Conservation (phyloP, 1,284 basidiomycete genomes). For the Sphagnurus paluster region DNA sequence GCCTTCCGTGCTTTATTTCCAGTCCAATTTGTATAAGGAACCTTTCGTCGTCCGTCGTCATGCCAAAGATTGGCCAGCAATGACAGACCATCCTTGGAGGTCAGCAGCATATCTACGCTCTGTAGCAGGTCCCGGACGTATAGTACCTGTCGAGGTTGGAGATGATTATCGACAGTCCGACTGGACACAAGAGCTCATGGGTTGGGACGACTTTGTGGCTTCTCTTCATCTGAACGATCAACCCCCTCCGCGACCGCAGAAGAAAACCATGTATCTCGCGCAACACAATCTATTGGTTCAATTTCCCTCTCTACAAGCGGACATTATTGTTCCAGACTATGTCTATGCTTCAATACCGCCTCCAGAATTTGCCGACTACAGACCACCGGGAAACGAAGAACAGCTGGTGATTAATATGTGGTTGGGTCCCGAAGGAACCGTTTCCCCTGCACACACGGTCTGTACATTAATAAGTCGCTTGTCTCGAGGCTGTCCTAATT, state of each 20-base stretch:
- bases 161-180: constrained; percentile 76
- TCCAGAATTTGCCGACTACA: constrained; percentile 54
- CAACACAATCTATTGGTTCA: constrained; percentile 88
- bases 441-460: constrained; percentile 92
- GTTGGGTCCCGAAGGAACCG: constrained; percentile 78
- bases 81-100: constrained; percentile 69
- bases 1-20: constrained; percentile 61
- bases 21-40: constrained; percentile 33
- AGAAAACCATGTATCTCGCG: constrained; percentile 76
- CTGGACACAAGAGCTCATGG: constrained; percentile 84
- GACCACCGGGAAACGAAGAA: constrained; percentile 68
- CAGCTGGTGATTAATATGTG: constrained; percentile 82
- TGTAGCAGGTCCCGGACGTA: constrained; percentile 72
- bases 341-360: constrained; percentile 69
- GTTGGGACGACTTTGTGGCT: constrained; percentile 75
- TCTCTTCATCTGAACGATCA: constrained; percentile 48
- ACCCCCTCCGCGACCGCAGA: constrained; percentile 16
- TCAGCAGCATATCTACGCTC: constrained; percentile 65
- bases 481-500: neutral
- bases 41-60: constrained; percentile 79
- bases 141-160: constrained; percentile 92
- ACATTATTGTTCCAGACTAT: constrained; percentile 86
- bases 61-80: constrained; percentile 69
- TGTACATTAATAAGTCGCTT: constrained; percentile 30
- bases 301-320: constrained; percentile 75